A percentile compares a stretch with the other conserved stretches of the same genome.
Evolutionary conservation across 805 yeast species (phyloP).

Genomic region (Komagataella pastoris): DNA sequence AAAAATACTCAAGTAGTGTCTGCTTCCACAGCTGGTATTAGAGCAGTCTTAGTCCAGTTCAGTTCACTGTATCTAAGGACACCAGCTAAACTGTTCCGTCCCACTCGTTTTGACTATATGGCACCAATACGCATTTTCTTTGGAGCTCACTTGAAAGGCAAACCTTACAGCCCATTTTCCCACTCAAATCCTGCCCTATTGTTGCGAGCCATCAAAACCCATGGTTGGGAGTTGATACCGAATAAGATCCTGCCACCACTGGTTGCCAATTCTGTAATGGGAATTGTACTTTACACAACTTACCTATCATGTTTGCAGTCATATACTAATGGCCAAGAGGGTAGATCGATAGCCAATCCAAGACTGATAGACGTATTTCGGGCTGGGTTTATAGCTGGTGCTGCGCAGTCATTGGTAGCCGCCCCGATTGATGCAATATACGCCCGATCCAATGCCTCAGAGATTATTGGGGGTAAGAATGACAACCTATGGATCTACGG

Average conservation of each 20-base stretch:
- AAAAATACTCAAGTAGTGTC: slow-evolving; percentile 47
- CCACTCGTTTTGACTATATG: slow-evolving; percentile 79
- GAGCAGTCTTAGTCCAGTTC: slow-evolving; percentile 72
- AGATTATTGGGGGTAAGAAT: slow-evolving; percentile 53
- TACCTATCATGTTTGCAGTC: slow-evolving; percentile 46
- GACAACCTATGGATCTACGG: slow-evolving; percentile 73
- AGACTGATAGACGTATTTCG: slow-evolving; percentile 45
- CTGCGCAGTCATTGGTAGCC: slow-evolving; percentile 78
- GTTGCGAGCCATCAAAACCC: slow-evolving; percentile 51
- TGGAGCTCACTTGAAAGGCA: slow-evolving; percentile 28
- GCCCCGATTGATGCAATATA: slow-evolving; percentile 90
- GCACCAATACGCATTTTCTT: slow-evolving; percentile 46
- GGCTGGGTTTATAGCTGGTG: slow-evolving; percentile 82
- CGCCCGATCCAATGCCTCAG: slow-evolving; percentile 67
- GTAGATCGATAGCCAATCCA: slow-evolving; percentile 11
- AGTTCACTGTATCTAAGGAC: slow-evolving; percentile 71
- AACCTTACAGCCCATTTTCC: slow-evolving; percentile 44
- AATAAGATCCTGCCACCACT: slow-evolving; percentile 80
- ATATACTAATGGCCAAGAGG: slow-evolving; percentile 13
- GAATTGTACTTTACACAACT: slow-evolving; percentile 72
- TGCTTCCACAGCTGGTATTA: slow-evolving; percentile 70
- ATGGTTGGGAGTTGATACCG: slow-evolving; percentile 83
- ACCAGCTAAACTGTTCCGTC: slow-evolving; percentile 75
- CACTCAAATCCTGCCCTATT: slow-evolving; percentile 74
- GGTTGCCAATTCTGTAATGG: slow-evolving; percentile 80